These are phyloP conservation scores for Anisogramma anomala DNA, from an alignment of 2,329 filamentous ascomycete species.

Conservation along the genomic window DNA sequence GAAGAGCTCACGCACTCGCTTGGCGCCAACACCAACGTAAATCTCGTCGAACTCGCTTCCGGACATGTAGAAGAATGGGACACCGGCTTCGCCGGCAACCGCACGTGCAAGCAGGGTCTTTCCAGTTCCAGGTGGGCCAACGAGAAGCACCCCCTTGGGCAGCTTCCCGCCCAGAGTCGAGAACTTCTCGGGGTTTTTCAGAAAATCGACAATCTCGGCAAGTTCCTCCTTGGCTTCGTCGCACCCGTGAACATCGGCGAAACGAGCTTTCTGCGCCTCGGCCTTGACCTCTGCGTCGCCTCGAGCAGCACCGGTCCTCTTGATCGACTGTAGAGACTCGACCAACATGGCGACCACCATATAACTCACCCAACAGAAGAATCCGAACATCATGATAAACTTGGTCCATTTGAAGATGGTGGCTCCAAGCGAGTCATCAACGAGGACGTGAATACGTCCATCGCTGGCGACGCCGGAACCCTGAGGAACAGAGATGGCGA, in stretches of 20 bases:
- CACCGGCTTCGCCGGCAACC: conserved; percentile 90
- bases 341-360: conserved; percentile 71
- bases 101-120: conserved; percentile 93
- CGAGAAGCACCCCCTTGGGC: conserved; percentile 89
- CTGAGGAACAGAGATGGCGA: conserved; percentile 38
- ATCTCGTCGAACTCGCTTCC: conserved; percentile 98
- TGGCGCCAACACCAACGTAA: conserved; percentile 70
- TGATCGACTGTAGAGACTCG: conserved; percentile 67
- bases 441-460: conserved; percentile 86
- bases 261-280: conserved; percentile 82
- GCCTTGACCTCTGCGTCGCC: conserved; percentile 73
- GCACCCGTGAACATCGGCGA: conserved; percentile 90
- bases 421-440: conserved; percentile 75
- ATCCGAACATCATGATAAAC: conserved; percentile 66
- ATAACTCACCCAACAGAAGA: conserved; percentile 69
- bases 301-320: conserved; percentile 57
- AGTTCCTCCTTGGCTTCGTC: conserved; percentile 98
- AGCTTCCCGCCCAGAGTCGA: conserved; percentile 90
- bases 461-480: conserved; percentile 60
- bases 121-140: conserved; percentile 91
- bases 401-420: conserved; percentile 85
- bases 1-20: conserved; percentile 66
- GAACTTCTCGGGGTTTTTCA: conserved; percentile 88
- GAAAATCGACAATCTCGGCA: conserved; percentile 90
- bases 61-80: conserved; percentile 99